Evolutionary conservation across 2,329 filamentous ascomycete genomes (phyloP).

Genomic region (Paracoccidioides lutzii): DNA sequence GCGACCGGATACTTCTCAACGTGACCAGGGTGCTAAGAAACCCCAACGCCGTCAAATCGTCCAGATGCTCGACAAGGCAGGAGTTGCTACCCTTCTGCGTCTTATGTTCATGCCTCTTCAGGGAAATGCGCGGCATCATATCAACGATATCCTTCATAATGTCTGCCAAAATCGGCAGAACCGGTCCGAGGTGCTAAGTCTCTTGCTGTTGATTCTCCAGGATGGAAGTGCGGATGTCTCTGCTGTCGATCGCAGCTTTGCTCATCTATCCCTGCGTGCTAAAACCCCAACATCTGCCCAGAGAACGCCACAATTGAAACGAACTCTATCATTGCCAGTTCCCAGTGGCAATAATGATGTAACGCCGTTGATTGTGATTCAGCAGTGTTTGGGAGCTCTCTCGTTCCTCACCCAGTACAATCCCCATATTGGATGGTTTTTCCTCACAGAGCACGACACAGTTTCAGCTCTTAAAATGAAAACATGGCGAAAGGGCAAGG

Average conservation of each 20-base stretch:
- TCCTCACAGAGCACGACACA: conserved; percentile 86
- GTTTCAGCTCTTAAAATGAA: conserved; percentile 63
- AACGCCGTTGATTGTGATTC: conserved; percentile 86
- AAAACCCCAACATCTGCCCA: conserved; percentile 67
- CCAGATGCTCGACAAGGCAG: conserved; percentile 93
- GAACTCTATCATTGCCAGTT: conserved; percentile 51
- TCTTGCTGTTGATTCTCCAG: conserved; percentile 82
- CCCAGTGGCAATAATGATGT: conserved; percentile 62
- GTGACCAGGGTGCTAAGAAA: conserved; percentile 45
- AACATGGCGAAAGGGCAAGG: conserved; percentile 71
- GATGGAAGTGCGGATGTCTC: conserved; percentile 88
- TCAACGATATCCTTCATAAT: conserved; percentile 79
- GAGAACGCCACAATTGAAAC: conserved; percentile 69
- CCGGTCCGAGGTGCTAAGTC: conserved; percentile 82
- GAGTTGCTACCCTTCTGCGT: conserved; percentile 89
- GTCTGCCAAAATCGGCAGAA: conserved; percentile 96
- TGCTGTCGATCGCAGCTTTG: conserved; percentile 90
- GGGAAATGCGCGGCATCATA: conserved; percentile 66
- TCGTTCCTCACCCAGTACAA: conserved; percentile 76
- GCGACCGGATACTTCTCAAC: conserved; percentile 15
- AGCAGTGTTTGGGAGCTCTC: conserved; percentile 81
- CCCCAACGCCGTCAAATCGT: conserved; percentile 67
- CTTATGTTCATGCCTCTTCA: conserved; percentile 96
- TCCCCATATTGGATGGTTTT: conserved; percentile 76
- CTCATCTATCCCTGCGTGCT: conserved; percentile 79